Conservation (phyloP, 306 rosid genomes). For the Pterocarpus santalinus region DNA sequence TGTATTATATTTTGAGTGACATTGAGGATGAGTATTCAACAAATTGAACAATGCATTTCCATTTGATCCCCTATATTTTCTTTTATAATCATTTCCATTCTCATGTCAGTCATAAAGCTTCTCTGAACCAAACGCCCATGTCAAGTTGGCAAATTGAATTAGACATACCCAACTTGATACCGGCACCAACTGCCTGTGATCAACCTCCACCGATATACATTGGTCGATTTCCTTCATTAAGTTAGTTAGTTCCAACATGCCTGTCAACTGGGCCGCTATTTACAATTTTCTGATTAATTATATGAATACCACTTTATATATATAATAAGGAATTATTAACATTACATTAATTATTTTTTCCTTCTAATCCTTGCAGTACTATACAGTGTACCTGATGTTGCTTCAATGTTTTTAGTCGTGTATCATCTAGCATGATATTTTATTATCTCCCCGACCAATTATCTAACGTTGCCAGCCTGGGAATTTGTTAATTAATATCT, state of each 20-base stretch:
- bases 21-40: too few species aligned
- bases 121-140: not conserved
- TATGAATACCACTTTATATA: not conserved
- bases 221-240: constrained; percentile 3
- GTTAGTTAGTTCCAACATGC: not conserved
- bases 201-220: not conserved
- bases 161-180: constrained; percentile 34
- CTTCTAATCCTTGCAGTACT: not conserved
- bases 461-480: not conserved
- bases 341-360: not conserved
- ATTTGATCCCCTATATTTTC: too few species aligned
- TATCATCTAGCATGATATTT: too few species aligned
- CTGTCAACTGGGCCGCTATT: constrained; percentile 23
- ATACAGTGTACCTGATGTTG: not conserved
- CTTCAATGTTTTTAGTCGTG: not conserved
- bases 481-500: not conserved
- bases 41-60: too few species aligned
- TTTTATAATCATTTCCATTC: not conserved
- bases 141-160: constrained; percentile 49
- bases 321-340: too few species aligned
- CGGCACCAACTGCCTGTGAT: not conserved
- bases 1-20: too few species aligned
- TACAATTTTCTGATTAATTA: not conserved
- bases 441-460: not conserved
- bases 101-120: constrained; percentile 24